phyloP scores from a whole-genome alignment of 2,329 filamentous ascomycete genomes.

The Diaporthe citri region DNA sequence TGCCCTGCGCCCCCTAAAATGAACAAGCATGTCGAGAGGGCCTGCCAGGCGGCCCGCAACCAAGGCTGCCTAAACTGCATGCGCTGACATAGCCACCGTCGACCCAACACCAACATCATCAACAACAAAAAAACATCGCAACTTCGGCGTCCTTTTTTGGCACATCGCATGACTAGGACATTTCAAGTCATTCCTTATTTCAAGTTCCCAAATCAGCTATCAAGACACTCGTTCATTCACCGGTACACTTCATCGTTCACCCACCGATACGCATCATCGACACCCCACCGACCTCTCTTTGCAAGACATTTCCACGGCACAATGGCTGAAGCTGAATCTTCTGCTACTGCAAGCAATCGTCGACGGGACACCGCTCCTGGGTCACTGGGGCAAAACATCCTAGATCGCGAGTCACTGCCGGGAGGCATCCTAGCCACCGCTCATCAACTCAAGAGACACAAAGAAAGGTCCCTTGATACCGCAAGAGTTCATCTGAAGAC shows the following conservation, averaged over 20 bases:
- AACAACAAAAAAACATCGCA: background rate
- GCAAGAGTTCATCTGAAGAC: background rate
- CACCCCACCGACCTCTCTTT: background rate
- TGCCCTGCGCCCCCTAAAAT: constrained; percentile 1
- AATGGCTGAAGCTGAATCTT: background rate
- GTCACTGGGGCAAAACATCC: too few relatives aligned
- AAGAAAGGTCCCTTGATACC: background rate
- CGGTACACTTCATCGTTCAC: background rate
- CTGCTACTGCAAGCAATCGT: background rate
- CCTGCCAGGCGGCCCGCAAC: background rate
- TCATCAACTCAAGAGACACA: background rate
- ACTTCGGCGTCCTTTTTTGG: background rate
- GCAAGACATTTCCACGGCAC: background rate
- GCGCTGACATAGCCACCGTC: background rate
- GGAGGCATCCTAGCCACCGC: background rate
- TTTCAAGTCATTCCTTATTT: background rate
- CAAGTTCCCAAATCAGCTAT: background rate
- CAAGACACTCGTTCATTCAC: background rate
- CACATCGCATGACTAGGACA: background rate
- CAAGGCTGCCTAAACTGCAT: background rate
- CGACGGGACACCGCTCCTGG: rapidly evolving
- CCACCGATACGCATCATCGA: background rate
- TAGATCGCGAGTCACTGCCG: background rate
- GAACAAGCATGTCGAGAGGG: background rate
- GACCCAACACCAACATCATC: background rate